phyloP scores from a whole-genome alignment of 805 yeast species.

The Tanozyma kutaoensis region DNA sequence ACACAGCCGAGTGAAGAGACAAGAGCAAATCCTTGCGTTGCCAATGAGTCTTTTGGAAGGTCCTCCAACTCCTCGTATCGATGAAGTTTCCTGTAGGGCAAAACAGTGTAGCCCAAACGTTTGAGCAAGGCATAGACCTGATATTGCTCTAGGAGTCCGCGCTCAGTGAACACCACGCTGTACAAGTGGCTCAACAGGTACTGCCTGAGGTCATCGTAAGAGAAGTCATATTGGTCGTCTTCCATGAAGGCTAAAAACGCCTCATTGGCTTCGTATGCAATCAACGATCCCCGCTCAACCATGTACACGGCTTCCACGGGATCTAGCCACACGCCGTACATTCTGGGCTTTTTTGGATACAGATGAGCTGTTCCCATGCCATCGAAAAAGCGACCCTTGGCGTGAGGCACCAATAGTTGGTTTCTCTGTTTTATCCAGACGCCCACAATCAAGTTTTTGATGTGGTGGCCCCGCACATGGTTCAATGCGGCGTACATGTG shows the following conservation, averaged over 20 bases:
- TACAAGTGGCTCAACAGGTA: conserved; percentile 57
- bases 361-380: conserved; percentile 48
- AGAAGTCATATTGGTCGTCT: conserved; percentile 9
- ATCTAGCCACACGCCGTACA: conserved; percentile 31
- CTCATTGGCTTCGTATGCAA: conserved; percentile 13
- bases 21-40: no score
- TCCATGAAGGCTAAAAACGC: conserved; percentile 9
- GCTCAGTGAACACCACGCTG: conserved; percentile 28
- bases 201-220: conserved; percentile 12
- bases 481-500: conserved; percentile 63
- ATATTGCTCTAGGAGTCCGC: conserved; percentile 36
- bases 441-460: conserved; percentile 39
- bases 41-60: no score
- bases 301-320: conserved; percentile 66
- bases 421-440: conserved; percentile 23
- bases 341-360: conserved; percentile 4
- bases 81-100: conserved; percentile 7
- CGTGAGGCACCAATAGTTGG: conserved; percentile 23
- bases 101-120: conserved; percentile 61
- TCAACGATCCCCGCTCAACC: conserved; percentile 59
- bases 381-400: conserved; percentile 62
- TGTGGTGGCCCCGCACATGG: conserved; percentile 32
- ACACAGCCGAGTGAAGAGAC: no score
- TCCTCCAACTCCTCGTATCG: no score
- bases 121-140: conserved; percentile 64